Base-by-base conservation (phyloP, 169 alveolate genomes). In the Plasmodium berghei region DNA sequence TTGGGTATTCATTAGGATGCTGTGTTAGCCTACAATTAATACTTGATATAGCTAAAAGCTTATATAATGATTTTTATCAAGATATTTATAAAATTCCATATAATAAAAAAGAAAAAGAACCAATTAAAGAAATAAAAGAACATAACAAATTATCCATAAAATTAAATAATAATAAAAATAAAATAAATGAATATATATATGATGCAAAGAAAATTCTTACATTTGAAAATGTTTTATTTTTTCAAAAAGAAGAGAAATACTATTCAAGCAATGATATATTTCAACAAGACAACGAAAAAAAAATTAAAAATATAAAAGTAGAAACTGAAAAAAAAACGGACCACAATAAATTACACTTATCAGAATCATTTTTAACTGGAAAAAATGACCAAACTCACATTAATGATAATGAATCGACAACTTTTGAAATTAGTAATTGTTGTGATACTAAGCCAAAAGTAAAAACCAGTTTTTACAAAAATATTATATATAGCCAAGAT, bases 1-100 rank as follows among this genome's bases (percentile, higher is more conserved):
- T 83, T 18, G 90, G 90, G 1, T 83, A 83, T 48, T 83, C 90
- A 9, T 62, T 83, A 45, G 90, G 90, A 5, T 83, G 90, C 48
- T 52, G 85, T 71, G 83, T 83, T 12, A 61, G 85, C 12, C 34
- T 83, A 28, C 90, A 83, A 28, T 48, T 83, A 3, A 24, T 83
- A 26, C 54, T 83, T 16, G 90, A 83, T 71, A 67, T 83, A 40
- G 90, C 90, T 8, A 83, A 83, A 71, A 67, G 90, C 49, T 72
- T 83, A 42, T 83, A 83, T 72, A 83, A 83, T 54, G 90, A 83
- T 48, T 83, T 83, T 72, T 83, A 56, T 46, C 66, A 83, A 54
- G 80, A 58, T 26, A 26, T 18, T 9, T 40, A 71, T 59, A 83
- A 56, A 54, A 69, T 5, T 12, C 72, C 85, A 9, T 83, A 54